Evolutionary conservation across 495 filamentous ascomycete species (phyloP), one percentile per base, ranked within the genome.

Genomic region (Penicillium silybi): DNA sequence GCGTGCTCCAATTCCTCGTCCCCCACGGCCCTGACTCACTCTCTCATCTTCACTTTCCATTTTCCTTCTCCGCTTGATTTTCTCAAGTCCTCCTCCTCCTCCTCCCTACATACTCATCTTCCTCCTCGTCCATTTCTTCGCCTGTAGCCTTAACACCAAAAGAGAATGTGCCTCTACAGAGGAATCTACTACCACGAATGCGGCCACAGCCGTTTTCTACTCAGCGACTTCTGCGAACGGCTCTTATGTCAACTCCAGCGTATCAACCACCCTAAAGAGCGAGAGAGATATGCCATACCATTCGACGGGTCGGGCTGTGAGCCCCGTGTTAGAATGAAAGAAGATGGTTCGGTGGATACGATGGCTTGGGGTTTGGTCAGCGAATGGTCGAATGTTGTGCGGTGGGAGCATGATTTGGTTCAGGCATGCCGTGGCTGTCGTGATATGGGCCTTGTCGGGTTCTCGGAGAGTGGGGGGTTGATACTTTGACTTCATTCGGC

Each of bases 371-470:
- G 17, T 25, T 16, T 23, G 64, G 80, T 78, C 62, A 75, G 76
- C 3, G 22, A 23, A 32, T 32, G 29, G 41, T 76, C 74, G 25
- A 84, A 95, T 41, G 72, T 79, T 19, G 74, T 92, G 2, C 70
- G 65, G 2, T 50, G 51, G 44, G 22, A 32, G 18, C 22, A 38
- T 19, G 19, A 52, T 37, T 3, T 54, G 11, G 34, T 39, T 13
- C 50, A 48, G 27, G 7, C 3, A 0, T 58, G 54, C 18, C 49
- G 54, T 18, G 13, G 37, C 42, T 63, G 44, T 29, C 16, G 34
- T n/a, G 17, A 34, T 46, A 46, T 18, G 37, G n/a, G 16, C 2
- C 4, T 39, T 5, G 15, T 4, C 18, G n/a, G n/a, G n/a, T 18
- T 32, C 3, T 32, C 29, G 29, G 29, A 32, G 29, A 13, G 11